Evolutionary conservation across 2,329 filamentous ascomycete species (phyloP), one percentile per base, ranked within the genome.

Genomic region (Incumbomyces delicatus): DNA sequence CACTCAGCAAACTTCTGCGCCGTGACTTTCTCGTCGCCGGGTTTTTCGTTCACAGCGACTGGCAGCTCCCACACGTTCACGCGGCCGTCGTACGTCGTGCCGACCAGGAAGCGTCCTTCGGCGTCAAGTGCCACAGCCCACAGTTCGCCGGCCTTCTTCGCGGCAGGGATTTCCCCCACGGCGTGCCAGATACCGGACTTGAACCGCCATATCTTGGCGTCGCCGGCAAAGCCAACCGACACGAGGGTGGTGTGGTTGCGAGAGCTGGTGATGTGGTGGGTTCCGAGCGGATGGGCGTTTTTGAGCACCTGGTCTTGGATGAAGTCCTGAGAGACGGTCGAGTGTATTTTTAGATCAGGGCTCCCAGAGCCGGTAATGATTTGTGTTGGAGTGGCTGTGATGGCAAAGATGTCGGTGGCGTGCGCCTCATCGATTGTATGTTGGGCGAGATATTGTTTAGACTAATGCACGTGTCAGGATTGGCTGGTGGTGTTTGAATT

Each of bases 401-500:
- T 68, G 36, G 84, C 81, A 66, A 89, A 95, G 54, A 95, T 85
- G 63, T 94, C 86, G 53, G 83, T 83, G 56, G 80, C 73, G 67
- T 95, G 88, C 53, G 86, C 87, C 72, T 88, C 78, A 63, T 94
- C 85, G 64, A 95, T 79, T 36, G 88, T 90, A 66, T 95, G 87
- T 56, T 85, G 84, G 60, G 90, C 94, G 53, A 98, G 78, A 65
- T 95, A 98, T 82, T 96, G 92, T 72, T 96, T 96, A 47, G 92
- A 98, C 92, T 95, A 49, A 40, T 18, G 38, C 13, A 30, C 11
- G 41, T 29, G 47, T 50, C 27, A 50, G 45, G 11, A 20, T 20
- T n/a, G 12, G 16, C 18, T 13, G 18, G 16, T 16, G 16, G 8
- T 16, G 5, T 17, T 12, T 20, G 7, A 13, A 8, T 18, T 17